Evolutionary conservation across 768 basidiomycete species (phyloP).

Genomic region (Russula emetica): DNA sequence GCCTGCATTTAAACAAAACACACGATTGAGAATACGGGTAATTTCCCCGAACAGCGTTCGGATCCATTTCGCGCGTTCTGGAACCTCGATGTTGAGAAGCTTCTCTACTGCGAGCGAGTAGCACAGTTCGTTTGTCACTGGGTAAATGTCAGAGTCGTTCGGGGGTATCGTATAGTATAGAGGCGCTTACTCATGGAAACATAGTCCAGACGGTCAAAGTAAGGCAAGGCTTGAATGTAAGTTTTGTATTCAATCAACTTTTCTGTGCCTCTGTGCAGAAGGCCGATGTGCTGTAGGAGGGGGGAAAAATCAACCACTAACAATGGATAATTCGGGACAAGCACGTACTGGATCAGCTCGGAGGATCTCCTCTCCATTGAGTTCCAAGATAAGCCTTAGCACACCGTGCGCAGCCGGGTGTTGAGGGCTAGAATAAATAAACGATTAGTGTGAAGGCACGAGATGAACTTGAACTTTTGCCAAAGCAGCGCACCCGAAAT

Average conservation of each 20-base stretch:
- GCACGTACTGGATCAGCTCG: constrained; percentile 68
- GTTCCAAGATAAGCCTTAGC: constrained; percentile 91
- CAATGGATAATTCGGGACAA: background rate
- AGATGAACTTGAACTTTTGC: background rate
- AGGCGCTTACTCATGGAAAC: constrained; percentile 92
- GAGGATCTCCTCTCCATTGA: constrained; percentile 95
- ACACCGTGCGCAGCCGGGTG: constrained; percentile 99
- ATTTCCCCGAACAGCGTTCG: constrained; percentile 96
- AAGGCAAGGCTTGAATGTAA: constrained; percentile 94
- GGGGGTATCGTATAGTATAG: background rate
- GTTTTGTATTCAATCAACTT: constrained; percentile 99
- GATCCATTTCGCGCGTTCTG: constrained; percentile 97
- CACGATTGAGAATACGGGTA: constrained; percentile 91
- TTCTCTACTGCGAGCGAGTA: constrained; percentile 98
- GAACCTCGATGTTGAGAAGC: constrained; percentile 93
- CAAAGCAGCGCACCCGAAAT: constrained; percentile 66
- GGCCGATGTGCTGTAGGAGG: constrained; percentile 74
- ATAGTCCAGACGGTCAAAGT: constrained; percentile 98
- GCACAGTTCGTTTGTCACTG: constrained; percentile 98
- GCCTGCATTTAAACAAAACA: constrained; percentile 32
- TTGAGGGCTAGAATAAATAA: constrained; percentile 62
- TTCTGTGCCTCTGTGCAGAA: constrained; percentile 96
- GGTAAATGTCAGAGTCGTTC: background rate
- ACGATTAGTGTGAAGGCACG: background rate
- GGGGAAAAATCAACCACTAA: constrained; percentile 18